Conservation (phyloP, 495 filamentous ascomycete genomes). For the Pseudevernia furfuracea region DNA sequence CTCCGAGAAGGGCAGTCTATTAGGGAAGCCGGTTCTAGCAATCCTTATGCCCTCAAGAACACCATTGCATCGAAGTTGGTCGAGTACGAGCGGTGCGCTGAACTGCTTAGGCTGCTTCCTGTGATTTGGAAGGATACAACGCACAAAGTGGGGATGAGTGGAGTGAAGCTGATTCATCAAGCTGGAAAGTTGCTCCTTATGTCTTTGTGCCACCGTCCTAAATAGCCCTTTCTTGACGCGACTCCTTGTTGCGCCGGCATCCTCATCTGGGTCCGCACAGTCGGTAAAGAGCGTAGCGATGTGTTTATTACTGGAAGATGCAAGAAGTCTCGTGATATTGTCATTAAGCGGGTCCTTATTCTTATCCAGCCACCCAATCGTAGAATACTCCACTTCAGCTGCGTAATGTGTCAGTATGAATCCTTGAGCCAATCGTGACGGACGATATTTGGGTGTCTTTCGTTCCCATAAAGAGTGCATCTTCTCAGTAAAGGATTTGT, state of each 20-base stretch:
- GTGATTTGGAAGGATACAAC: slow-evolving; percentile 97
- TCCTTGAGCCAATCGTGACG: slow-evolving; percentile 79
- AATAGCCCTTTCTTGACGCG: slow-evolving; percentile 97
- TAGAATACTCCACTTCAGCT: slow-evolving; percentile 94
- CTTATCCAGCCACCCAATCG: slow-evolving; percentile 94
- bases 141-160: slow-evolving; percentile 96
- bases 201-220: slow-evolving; percentile 90
- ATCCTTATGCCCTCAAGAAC: slow-evolving; percentile 97
- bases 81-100: slow-evolving; percentile 78
- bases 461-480: slow-evolving; percentile 93
- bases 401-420: slow-evolving; percentile 99
- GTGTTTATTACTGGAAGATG: slow-evolving; percentile 72
- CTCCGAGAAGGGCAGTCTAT: slow-evolving; percentile 83
- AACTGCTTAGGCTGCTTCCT: slow-evolving; percentile 95
- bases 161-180: slow-evolving; percentile 93
- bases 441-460: slow-evolving; percentile 86
- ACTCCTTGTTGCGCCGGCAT: slow-evolving; percentile 59
- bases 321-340: slow-evolving; percentile 84
- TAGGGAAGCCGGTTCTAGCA: slow-evolving; percentile 96
- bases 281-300: slow-evolving; percentile 81
- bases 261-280: slow-evolving; percentile 70
- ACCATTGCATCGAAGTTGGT: slow-evolving; percentile 96
- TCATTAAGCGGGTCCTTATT: slow-evolving; percentile 99
- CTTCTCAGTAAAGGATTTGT: slow-evolving; percentile 95
- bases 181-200: slow-evolving; percentile 93